These are phyloP conservation scores for Physcomitrium patens DNA, from an alignment of 225 moss, liverwort and hornwort species.

Conservation along the genomic window DNA sequence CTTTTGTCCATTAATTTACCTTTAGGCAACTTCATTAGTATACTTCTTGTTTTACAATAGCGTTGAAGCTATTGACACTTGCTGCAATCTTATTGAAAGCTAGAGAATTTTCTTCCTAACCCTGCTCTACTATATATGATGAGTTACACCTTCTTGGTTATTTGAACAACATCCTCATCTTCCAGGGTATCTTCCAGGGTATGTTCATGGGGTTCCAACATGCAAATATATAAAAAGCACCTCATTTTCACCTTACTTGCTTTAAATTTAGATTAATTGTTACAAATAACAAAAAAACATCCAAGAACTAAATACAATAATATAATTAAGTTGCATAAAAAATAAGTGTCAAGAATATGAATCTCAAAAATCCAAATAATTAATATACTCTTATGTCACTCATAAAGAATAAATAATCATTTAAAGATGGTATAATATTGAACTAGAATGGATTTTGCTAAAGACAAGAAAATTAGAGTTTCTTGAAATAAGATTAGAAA, in stretches of 20 bases:
- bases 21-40: too few relatives aligned
- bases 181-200: too few relatives aligned
- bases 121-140: constrained; percentile 17
- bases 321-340: neutral
- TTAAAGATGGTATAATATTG: too few relatives aligned
- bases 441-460: too few relatives aligned
- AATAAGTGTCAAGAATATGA: too few relatives aligned
- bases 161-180: constrained; percentile 95
- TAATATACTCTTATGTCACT: too few relatives aligned
- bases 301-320: neutral
- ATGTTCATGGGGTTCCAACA: constrained; percentile 55
- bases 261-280: neutral
- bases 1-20: too few relatives aligned
- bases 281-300: neutral
- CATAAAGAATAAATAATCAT: too few relatives aligned
- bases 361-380: too few relatives aligned
- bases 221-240: neutral
- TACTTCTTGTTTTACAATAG: too few relatives aligned
- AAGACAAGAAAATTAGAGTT: too few relatives aligned
- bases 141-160: constrained; percentile 89
- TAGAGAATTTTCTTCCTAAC: neutral
- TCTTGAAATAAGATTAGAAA: too few relatives aligned
- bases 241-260: neutral
- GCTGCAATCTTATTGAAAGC: neutral
- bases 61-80: neutral